A percentile compares a stretch with the other conserved stretches of the same genome.
These are phyloP conservation scores for Berkeleyomyces basicola DNA, from an alignment of 2,329 filamentous ascomycete species.

Conservation along the genomic window DNA sequence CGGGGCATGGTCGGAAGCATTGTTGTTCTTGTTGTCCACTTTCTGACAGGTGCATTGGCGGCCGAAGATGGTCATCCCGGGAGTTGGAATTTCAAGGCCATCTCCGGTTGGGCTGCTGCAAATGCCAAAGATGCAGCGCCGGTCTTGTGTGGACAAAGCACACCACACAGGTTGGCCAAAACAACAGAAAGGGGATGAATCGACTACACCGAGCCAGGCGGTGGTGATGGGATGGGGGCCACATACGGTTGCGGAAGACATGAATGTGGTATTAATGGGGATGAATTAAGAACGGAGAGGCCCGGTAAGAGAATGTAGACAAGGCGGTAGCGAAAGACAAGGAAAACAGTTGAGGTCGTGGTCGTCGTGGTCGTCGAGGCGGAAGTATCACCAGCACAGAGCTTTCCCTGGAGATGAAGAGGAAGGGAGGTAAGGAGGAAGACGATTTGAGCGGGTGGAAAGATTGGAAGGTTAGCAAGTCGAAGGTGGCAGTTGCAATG, in stretches of 20 bases:
- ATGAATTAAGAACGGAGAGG: constrained; percentile 8
- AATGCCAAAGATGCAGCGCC: not conserved
- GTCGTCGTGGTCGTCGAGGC: constrained; percentile 10
- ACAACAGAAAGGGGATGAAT: not conserved
- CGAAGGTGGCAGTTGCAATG: not conserved
- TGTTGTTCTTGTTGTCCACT: not conserved
- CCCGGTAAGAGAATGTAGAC: constrained; percentile 4
- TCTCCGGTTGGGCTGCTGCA: not conserved
- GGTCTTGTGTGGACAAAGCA: not conserved
- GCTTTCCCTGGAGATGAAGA: constrained; percentile 7
- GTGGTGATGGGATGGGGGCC: constrained; percentile 5
- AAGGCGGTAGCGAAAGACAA: constrained; percentile 7
- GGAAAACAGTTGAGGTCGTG: constrained; percentile 5
- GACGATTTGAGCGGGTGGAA: not conserved
- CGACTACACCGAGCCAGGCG: constrained; percentile 6
- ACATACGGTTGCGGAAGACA: constrained; percentile 23
- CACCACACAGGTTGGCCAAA: not conserved
- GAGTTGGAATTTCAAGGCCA: too few species aligned
- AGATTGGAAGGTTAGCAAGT: not conserved
- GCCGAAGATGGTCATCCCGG: not conserved
- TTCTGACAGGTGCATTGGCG: not conserved
- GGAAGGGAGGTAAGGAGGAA: constrained; percentile 5
- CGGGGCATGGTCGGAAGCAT: not conserved
- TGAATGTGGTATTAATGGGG: constrained; percentile 16
- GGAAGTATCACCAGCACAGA: constrained; percentile 14